Base-by-base conservation (phyloP, 2,329 filamentous ascomycete species). In the Amesomyces nigricolor region DNA sequence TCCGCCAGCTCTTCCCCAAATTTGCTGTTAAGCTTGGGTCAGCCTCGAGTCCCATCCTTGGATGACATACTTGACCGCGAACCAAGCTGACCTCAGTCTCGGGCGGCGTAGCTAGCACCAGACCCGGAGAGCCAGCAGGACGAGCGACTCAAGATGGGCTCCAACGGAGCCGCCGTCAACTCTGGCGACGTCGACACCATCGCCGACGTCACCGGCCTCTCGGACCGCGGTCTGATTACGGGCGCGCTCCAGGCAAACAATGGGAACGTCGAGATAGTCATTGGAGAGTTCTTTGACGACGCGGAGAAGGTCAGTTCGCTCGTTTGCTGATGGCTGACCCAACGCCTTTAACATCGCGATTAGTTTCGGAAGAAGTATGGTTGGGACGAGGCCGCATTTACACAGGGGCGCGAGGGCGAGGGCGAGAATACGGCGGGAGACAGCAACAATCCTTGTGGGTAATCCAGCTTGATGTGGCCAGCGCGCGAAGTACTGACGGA, bases 301-400 rank as follows among this genome's bases (percentile, higher is more conserved):
- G 61, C 73, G 3, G 67, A 68, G 13, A 75, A 75, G 68, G 74
- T 75, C 65, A 61, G 71, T 69, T 66, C 13, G 19, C 14, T 19
- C 5, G 1, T 3, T 42, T 19, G n/a, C 10, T 2, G 4, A 10
- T 14, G 50, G 13, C 49, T 44, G 5, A 22, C 43, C 22, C 53
- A 9, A 16, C 63, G 5, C n/a, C 57, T 39, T 53, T 59, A 39
- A 60, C 29, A 26, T 51, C 51, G 45, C 32, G 37, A 45, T 26
- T 57, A 78, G 75, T 79, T 79, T 56, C 71, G 68, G 43, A 66
- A 68, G 51, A 73, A 78, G 65, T 81, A 82, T 60, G 68, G 68
- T 29, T 85, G 81, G 80, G 76, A 83, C 57, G 81, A 85, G 51
- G 69, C 66, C 30, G 72, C 75, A 43, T 85, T 83, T 58, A 67